Base-by-base conservation (phyloP, 768 basidiomycete species). In the Boletus reticuloceps region DNA sequence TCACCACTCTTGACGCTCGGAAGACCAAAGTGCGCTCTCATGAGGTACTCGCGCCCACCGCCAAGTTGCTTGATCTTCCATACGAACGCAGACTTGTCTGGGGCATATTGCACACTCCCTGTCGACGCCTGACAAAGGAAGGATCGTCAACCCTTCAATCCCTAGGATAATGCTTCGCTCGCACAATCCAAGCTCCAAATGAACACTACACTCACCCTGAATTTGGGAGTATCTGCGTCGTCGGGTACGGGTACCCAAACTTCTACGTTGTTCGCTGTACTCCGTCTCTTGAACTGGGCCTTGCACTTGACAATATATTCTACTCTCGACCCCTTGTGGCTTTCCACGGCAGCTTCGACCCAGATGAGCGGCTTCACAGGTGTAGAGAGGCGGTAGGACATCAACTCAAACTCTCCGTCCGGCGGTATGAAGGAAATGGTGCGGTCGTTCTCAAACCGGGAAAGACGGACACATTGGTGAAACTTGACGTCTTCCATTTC, bases 401-500 rank as follows among this genome's bases (percentile, higher is more conserved):
- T 98, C 54, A 98, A 83, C 68, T 98, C 97, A 66, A 99, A 98
- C 70, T 98, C 96, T 65, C 97, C 97, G 69, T 98, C 96, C 5
- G 97, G 96, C 0, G 97, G 97, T 64, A 98, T 99, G 76, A 99
- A 99, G 36, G 92, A 94, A 67, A 98, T 99, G 1, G 96, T 98
- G 56, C 97, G 88, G 74, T 99, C 96, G 72, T 97, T 98, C 68
- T 99, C 97, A 68, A 99, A 99, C 8, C 96, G 85, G 11, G 94
- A 89, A 22, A 99, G 81, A 11, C 97, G 92, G 12, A 98, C 97
- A 66, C 97, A 99, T 79, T 99, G 97, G 68, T 99, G 97, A 77
- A 99, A 99, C 71, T 98, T 98, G 76, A 98, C 93, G 65, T 98
- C 97, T 71, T 99, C 97, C 91, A 99, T 97, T 74, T 99, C 97